Percentiles rank a stretch among this genome's conserved stretches.
Evolutionary conservation across 2,329 filamentous ascomycete genomes (phyloP).

Genomic region (Scedosporium minutisporum): DNA sequence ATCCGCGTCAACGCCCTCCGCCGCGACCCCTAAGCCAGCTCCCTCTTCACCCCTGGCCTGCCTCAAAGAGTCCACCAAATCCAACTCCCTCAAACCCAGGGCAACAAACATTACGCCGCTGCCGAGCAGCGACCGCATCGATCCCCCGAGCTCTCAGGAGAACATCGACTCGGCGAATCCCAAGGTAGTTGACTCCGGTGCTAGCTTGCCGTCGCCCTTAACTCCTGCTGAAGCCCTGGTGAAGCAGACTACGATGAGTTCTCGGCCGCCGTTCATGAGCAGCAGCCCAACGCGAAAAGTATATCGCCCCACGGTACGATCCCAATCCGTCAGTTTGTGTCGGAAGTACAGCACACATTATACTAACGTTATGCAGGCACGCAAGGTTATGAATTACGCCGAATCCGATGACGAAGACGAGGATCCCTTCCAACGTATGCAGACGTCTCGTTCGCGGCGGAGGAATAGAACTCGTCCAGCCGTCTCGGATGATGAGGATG

Average conservation of each 20-base stretch:
- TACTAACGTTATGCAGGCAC: slow-evolving; percentile 25
- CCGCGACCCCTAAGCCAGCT: slow-evolving; percentile 22
- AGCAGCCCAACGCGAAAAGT: slow-evolving; percentile 79
- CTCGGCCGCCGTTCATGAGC: slow-evolving; percentile 28
- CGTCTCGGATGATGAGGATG: slow-evolving; percentile 61
- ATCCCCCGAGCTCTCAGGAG: slow-evolving; percentile 59
- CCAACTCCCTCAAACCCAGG: slow-evolving; percentile 32
- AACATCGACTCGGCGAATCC: slow-evolving; percentile 39
- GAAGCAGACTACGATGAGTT: slow-evolving; percentile 31
- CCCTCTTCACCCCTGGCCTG: slow-evolving; percentile 23
- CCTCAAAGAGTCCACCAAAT: slow-evolving; percentile 31
- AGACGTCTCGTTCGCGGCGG: slow-evolving; percentile 18
- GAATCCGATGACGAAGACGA: slow-evolving; percentile 71
- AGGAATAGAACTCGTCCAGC: slow-evolving; percentile 44
- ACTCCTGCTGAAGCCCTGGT: slow-evolving; percentile 30
- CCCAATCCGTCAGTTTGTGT: background rate
- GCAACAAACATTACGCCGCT: slow-evolving; percentile 57
- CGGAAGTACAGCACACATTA: background rate
- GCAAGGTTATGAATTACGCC: slow-evolving; percentile 63
- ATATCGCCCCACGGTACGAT: slow-evolving; percentile 14
- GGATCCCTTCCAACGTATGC: slow-evolving; percentile 28
- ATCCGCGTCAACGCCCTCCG: slow-evolving; percentile 21
- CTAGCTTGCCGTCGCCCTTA: slow-evolving; percentile 33
- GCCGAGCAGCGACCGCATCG: slow-evolving; percentile 68
- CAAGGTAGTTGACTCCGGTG: slow-evolving; percentile 40